Evolutionary conservation across 2,329 filamentous ascomycete genomes (phyloP), one percentile per base, ranked within the genome.

Genomic region (Sclerotinia spermophila): DNA sequence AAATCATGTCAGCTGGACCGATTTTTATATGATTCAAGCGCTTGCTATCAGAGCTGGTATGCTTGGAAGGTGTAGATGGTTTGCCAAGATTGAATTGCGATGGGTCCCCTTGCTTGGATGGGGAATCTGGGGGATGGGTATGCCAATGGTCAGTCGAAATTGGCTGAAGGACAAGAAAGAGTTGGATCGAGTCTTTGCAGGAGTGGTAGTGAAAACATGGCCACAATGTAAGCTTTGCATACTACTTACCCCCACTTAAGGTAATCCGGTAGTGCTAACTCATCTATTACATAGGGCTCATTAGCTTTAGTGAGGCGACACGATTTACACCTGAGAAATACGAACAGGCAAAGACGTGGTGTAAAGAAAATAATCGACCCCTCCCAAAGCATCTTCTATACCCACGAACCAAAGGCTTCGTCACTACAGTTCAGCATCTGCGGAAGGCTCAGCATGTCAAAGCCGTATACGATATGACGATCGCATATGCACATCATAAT

Each of bases 11-110:
- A 83, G 82, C 67, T 90, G 87, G 87, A 82, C 83, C 70, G 87
- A 90, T 78, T 89, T 90, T 76, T 90, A 89, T 80, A 84, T 89
- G 82, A 86, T 89, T 73, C 87, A 90, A 79, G 83, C 84, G 51
- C 79, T 89, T 56, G 87, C 87, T 21, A 75, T 84, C 62, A 81
- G 81, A 56, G 79, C 84, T 19, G 83, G 82, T 69, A 90, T 90
- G 88, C 82, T 90, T 11, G 82, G 85, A n/a, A 82, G 86, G 66
- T 89, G 86, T 76, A 84, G 86, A 40, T 90, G 87, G 82, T 89
- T 90, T 77, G 85, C 87, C 70, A 90, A 89, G 79, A 83, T 84
- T 71, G 83, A 88, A 77, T 81, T 90, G 71, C 83, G 83, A 72
- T 82, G 83, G 79, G 85, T 90, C 19, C 87, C 87, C 6, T 86